These are phyloP conservation scores for Calonectria naviculata DNA, from an alignment of 2,329 filamentous ascomycete genomes.

Conservation along the genomic window DNA sequence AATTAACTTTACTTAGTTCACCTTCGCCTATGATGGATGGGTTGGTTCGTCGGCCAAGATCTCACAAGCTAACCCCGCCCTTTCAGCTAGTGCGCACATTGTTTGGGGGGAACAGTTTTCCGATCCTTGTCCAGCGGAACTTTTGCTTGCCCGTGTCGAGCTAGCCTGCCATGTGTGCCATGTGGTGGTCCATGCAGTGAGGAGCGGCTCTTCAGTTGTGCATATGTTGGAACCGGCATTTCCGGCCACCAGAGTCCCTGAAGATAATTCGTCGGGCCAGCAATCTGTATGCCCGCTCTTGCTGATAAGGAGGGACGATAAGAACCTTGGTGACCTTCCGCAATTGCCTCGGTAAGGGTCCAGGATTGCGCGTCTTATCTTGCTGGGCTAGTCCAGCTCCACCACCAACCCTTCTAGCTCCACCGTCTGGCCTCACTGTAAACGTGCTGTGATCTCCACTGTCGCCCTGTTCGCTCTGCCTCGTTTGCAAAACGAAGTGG, in stretches of 20 bases:
- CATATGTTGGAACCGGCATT: neutral
- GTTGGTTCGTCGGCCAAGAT: neutral
- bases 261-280: neutral
- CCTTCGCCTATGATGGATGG: neutral
- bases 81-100: neutral
- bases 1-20: neutral
- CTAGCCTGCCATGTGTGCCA: neutral
- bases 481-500: too few species aligned
- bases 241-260: neutral
- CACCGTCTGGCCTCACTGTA: too few species aligned
- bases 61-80: neutral
- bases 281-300: neutral
- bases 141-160: neutral
- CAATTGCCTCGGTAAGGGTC: neutral
- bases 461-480: too few species aligned
- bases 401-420: neutral
- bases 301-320: neutral
- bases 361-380: neutral
- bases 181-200: neutral
- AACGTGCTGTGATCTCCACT: too few species aligned
- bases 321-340: neutral
- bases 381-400: neutral
- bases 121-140: neutral
- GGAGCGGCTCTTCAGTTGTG: neutral
- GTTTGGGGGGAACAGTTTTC: neutral